Evolutionary conservation across 2,329 filamentous ascomycete genomes (phyloP), one percentile per base, ranked within the genome.

Genomic region (Bipolaris zeicola): DNA sequence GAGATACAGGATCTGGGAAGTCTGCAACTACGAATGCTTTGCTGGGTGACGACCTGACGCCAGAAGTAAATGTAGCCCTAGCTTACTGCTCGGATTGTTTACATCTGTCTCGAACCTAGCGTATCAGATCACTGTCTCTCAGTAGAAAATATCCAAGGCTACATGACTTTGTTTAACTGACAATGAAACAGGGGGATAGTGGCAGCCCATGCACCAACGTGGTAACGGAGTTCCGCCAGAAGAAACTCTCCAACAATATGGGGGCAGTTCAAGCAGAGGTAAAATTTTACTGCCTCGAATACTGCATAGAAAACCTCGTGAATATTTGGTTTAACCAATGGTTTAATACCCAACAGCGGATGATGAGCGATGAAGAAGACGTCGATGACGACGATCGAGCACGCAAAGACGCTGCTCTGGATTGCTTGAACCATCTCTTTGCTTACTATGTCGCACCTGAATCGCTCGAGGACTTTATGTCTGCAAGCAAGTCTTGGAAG

Each of bases 1-100:
- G 65, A 16, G 62, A 65, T 24, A 57, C 62, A 37, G 63, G 63
- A 14, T 44, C 50, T 14, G 65, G 62, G 14, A 68, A 68, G 34
- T 68, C 65, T 28, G 58, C 62, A 2, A 16, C 52, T 1, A 34
- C 59, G 5, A 68, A 68, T 26, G 47, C 60, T 24, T 44, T 68
- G 20, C 38, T 66, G 10, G 65, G 51, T 11, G 64, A 22, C 11
- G 55, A 26, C 31, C 31, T 31, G 39, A 55, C 31, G 11, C 63
- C 16, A 53, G 58, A 66, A 33, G 65, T 60, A 60, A 45, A 28
- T 50, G 6, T 36, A 6, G 1, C 2, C 11, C 18, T 5, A 1
- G 6, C 36, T 26, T 1, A 24, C 26, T 28, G 7, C 26, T 28
- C 8, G 8, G 8, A 4, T 8, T 3, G 3, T 18, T 10, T 28